A percentile compares a stretch with the other conserved stretches of the same genome.
Evolutionary conservation across 495 filamentous ascomycete species (phyloP).

Genomic region (Sabuloglossum arenarium): DNA sequence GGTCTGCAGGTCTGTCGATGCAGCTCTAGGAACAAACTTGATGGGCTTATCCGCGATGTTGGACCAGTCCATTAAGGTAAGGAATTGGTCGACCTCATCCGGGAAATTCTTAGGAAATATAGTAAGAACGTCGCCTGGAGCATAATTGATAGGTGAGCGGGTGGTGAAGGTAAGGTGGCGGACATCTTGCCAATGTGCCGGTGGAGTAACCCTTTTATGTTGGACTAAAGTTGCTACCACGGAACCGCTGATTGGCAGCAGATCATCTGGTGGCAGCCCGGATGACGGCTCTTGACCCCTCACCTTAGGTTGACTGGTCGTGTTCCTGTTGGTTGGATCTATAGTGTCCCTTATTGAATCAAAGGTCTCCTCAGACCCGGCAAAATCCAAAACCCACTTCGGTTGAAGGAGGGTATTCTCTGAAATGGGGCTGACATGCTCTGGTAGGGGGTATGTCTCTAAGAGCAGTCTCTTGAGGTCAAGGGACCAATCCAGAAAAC

Average conservation of each 20-base stretch:
- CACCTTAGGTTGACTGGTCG: background rate
- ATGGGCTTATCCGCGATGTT: slow-evolving; percentile 45
- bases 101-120: slow-evolving; percentile 77
- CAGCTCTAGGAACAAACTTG: slow-evolving; percentile 20
- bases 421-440: slow-evolving; percentile 45
- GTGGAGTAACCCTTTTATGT: slow-evolving; percentile 57
- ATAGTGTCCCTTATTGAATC: background rate
- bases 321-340: background rate
- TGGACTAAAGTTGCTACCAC: slow-evolving; percentile 21
- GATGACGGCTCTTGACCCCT: background rate
- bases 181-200: slow-evolving; percentile 83
- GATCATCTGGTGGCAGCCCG: background rate
- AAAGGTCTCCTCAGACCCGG: slow-evolving; percentile 1
- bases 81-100: slow-evolving; percentile 50
- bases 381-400: slow-evolving; percentile 47
- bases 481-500: slow-evolving; percentile 57
- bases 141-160: slow-evolving; percentile 22
- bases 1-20: slow-evolving; percentile 6
- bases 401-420: slow-evolving; percentile 57
- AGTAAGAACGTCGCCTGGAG: slow-evolving; percentile 54
- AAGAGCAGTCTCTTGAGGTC: slow-evolving; percentile 44
- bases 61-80: slow-evolving; percentile 58
- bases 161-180: slow-evolving; percentile 44
- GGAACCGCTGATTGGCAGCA: slow-evolving; percentile 28
- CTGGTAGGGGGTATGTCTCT: slow-evolving; percentile 43